These are phyloP conservation scores for Geoglossum cookeanum DNA, from an alignment of 2,329 filamentous ascomycete genomes.

Conservation along the genomic window DNA sequence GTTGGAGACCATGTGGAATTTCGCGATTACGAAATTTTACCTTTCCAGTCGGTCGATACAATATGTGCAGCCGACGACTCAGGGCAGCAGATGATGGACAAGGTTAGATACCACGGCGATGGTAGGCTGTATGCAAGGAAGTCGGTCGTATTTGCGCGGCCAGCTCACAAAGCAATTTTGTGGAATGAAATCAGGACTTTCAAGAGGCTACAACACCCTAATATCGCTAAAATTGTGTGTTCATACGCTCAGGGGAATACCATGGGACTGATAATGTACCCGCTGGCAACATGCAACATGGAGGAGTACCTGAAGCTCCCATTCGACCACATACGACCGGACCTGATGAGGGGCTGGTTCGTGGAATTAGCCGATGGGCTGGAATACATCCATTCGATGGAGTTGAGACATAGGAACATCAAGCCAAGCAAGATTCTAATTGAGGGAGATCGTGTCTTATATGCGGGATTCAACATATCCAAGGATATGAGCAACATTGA, in stretches of 20 bases:
- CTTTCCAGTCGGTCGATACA: not conserved
- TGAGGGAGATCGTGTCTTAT: not conserved
- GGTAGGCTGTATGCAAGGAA: not conserved
- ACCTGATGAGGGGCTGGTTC: conserved; percentile 1
- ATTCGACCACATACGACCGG: not conserved
- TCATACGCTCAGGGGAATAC: conserved; percentile 1
- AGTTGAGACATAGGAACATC: conserved; percentile 1
- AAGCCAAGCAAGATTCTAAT: not conserved
- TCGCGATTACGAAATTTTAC: not conserved
- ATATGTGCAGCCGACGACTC: not conserved
- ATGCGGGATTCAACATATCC: not conserved
- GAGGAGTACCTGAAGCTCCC: conserved; percentile 2
- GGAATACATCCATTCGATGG: conserved; percentile 1
- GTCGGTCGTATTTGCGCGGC: conserved; percentile 1
- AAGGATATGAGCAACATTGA: not conserved
- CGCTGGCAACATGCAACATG: not conserved
- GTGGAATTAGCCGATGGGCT: not conserved
- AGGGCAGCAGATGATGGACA: not conserved
- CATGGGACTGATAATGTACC: not conserved
- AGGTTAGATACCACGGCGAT: not conserved
- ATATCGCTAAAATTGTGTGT: not conserved
- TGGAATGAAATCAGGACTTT: not conserved
- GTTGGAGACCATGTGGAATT: conserved; percentile 1
- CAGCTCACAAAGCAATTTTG: not conserved
- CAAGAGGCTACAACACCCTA: not conserved